phyloP scores from a whole-genome alignment of 352 stramenopile genomes.

The Aphanomyces invadans region DNA sequence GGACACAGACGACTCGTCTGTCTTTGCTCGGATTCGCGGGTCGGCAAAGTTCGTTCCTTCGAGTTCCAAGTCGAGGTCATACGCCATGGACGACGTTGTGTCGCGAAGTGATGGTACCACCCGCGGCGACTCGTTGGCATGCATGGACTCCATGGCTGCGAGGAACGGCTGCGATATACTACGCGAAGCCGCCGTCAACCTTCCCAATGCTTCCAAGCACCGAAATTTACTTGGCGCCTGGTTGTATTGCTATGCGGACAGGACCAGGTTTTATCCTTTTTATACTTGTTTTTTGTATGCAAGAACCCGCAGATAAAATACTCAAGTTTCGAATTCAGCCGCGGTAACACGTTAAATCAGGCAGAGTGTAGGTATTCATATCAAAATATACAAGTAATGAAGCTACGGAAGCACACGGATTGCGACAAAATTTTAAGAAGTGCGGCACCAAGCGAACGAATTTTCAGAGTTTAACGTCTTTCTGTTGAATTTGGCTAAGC shows the following conservation, averaged over 20 bases:
- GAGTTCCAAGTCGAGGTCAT: conserved; percentile 19
- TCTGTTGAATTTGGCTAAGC: not conserved
- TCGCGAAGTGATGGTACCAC: not conserved
- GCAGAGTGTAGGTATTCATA: no score
- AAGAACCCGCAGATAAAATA: no score
- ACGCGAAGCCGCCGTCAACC: not conserved
- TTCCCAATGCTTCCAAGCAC: not conserved
- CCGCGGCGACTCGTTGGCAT: not conserved
- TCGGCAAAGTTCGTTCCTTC: not conserved
- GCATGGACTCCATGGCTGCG: not conserved
- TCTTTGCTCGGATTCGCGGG: not conserved
- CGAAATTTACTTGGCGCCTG: not conserved
- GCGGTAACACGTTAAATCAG: no score
- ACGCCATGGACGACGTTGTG: not conserved
- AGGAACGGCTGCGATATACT: not conserved
- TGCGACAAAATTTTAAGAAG: no score
- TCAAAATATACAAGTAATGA: no score
- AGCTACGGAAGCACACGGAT: no score
- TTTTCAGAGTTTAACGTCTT: not conserved
- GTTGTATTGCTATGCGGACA: not conserved
- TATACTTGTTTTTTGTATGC: no score
- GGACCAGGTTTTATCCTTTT: no score
- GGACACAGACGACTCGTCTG: not conserved
- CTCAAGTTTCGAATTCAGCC: no score
- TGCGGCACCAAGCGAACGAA: not conserved